Evolutionary conservation across 805 yeast species (phyloP).

Genomic region (Candida endomychidarum): DNA sequence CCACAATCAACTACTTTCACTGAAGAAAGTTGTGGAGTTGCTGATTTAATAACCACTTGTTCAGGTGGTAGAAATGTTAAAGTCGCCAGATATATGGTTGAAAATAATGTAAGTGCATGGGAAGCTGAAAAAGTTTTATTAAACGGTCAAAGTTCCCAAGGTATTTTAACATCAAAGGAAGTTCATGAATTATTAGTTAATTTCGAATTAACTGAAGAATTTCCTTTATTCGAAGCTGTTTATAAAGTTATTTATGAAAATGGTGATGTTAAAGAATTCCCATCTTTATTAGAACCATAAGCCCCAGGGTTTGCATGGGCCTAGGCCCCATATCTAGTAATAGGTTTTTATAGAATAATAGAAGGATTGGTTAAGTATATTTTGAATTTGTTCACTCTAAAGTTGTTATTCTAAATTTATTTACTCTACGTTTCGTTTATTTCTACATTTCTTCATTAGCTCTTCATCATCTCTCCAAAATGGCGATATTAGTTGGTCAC

Average conservation of each 20-base stretch:
- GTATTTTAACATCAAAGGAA: slow-evolving; percentile 86
- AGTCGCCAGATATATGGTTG: slow-evolving; percentile 85
- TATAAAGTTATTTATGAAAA: slow-evolving; percentile 80
- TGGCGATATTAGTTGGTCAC: no score
- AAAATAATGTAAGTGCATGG: slow-evolving; percentile 70
- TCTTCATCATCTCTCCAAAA: no score
- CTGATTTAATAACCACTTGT: slow-evolving; percentile 96
- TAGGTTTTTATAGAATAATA: no score
- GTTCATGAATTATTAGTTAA: slow-evolving; percentile 77
- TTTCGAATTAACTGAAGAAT: slow-evolving; percentile 57
- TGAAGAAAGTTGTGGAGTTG: slow-evolving; percentile 95
- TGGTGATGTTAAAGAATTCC: slow-evolving; percentile 72
- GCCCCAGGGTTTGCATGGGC: no score
- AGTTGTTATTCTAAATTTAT: no score
- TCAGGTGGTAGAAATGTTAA: slow-evolving; percentile 96
- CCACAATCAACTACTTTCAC: slow-evolving; percentile 80
- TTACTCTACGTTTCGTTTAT: no score
- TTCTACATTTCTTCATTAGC: no score
- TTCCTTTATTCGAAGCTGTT: slow-evolving; percentile 79
- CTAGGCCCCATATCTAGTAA: no score
- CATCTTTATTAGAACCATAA: slow-evolving; percentile 55
- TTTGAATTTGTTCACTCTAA: no score
- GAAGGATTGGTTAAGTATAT: no score
- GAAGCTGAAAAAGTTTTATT: slow-evolving; percentile 83
- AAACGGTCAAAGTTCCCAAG: slow-evolving; percentile 97